Evolutionary conservation across 1,139 yeast species (phyloP).

Genomic region (Candida glucosophila): DNA sequence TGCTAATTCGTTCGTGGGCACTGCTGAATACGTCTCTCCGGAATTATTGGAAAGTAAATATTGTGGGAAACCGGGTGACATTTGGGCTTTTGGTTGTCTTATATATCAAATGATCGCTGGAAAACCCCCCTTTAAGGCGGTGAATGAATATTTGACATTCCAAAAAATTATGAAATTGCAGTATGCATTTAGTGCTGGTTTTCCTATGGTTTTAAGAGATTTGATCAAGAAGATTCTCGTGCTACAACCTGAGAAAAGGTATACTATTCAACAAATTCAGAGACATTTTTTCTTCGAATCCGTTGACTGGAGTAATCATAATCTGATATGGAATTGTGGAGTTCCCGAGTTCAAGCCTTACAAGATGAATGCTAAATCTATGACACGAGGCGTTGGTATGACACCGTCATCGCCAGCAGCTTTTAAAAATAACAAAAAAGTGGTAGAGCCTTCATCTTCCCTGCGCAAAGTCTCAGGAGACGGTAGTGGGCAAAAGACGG

Average conservation of each 20-base stretch:
- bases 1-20: slow-evolving; percentile 73
- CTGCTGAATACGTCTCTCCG: slow-evolving; percentile 78
- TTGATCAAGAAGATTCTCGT: slow-evolving; percentile 37
- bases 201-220: slow-evolving; percentile 39
- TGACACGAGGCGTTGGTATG: no score
- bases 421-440: slow-evolving; percentile 8
- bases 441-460: slow-evolving; percentile 2
- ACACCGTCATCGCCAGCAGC: slow-evolving; percentile 43
- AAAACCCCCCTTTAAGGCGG: slow-evolving; percentile 72
- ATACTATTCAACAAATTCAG: slow-evolving; percentile 28
- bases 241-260: slow-evolving; percentile 35
- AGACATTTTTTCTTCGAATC: slow-evolving; percentile 64
- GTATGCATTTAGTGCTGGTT: slow-evolving; percentile 54
- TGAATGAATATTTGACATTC: slow-evolving; percentile 66
- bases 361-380: slow-evolving; percentile 45
- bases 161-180: slow-evolving; percentile 42
- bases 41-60: slow-evolving; percentile 61
- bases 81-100: slow-evolving; percentile 81
- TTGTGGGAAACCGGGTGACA: slow-evolving; percentile 68
- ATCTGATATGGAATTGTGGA: slow-evolving; percentile 55
- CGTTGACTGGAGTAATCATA: slow-evolving; percentile 56
- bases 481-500: slow-evolving; percentile 8
- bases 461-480: slow-evolving; percentile 3
- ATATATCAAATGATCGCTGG: slow-evolving; percentile 71
- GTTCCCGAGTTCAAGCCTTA: slow-evolving; percentile 77